Evolutionary conservation across 1,284 basidiomycete genomes (phyloP).

Genomic region (Cystodermella granulosa): DNA sequence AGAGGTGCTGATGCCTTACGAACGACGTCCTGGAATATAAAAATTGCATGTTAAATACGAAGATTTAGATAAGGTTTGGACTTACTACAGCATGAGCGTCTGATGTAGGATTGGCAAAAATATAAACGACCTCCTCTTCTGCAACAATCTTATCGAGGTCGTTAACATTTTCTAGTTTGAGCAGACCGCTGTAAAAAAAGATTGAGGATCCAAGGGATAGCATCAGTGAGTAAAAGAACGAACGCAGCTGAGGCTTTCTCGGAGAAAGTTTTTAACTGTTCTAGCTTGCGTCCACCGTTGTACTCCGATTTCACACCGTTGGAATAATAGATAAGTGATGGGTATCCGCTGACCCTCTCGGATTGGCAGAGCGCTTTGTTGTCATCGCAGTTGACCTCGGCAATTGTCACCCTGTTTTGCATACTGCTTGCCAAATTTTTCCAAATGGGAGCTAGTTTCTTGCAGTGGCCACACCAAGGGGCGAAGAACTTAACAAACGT

Average conservation of each 20-base stretch:
- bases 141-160: slow-evolving; percentile 50
- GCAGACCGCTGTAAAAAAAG: slow-evolving; percentile 37
- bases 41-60: not conserved
- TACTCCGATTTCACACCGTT: slow-evolving; percentile 61
- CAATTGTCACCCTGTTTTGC: slow-evolving; percentile 67
- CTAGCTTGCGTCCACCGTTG: slow-evolving; percentile 60
- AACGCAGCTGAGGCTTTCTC: slow-evolving; percentile 64
- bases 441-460: slow-evolving; percentile 81
- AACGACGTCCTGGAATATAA: slow-evolving; percentile 38
- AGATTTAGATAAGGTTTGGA: slow-evolving; percentile 11
- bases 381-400: slow-evolving; percentile 82
- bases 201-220: slow-evolving; percentile 8
- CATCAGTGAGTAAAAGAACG: slow-evolving; percentile 26
- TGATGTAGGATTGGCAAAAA: slow-evolving; percentile 59
- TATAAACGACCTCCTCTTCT: slow-evolving; percentile 64
- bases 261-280: slow-evolving; percentile 66
- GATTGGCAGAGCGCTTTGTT: slow-evolving; percentile 60
- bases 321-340: slow-evolving; percentile 68
- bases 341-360: slow-evolving; percentile 71
- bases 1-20: slow-evolving; percentile 44
- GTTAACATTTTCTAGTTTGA: slow-evolving; percentile 45
- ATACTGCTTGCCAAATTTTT: slow-evolving; percentile 64
- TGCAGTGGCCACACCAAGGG: slow-evolving; percentile 93
- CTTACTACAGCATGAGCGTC: slow-evolving; percentile 45
- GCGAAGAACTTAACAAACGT: slow-evolving; percentile 88